These are phyloP conservation scores for Hypoxylon cercidicola DNA, from an alignment of 495 filamentous ascomycete species.

Conservation along the genomic window DNA sequence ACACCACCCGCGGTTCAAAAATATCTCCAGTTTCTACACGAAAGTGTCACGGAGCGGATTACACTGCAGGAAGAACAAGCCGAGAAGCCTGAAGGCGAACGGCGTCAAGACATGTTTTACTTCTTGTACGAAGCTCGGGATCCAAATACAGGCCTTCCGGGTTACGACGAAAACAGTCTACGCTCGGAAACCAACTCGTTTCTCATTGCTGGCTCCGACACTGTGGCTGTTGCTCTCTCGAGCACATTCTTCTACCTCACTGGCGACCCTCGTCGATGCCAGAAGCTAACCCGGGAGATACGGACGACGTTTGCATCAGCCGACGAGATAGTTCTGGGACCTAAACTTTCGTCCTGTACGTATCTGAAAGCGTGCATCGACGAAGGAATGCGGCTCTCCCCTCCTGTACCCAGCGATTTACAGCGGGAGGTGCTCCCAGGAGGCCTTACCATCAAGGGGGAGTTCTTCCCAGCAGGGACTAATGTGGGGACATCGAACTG, in stretches of 20 bases:
- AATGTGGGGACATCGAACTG: conserved; percentile 66
- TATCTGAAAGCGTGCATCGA: conserved; percentile 74
- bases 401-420: conserved; percentile 62
- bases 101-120: conserved; percentile 49
- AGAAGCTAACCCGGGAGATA: conserved; percentile 58
- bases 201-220: conserved; percentile 43
- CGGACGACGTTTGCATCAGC: conserved; percentile 53
- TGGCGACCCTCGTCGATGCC: conserved; percentile 48
- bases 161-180: conserved; percentile 33
- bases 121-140: conserved; percentile 46
- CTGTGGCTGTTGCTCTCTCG: conserved; percentile 60
- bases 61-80: conserved; percentile 12
- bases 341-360: conserved; percentile 39
- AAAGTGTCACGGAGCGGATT: conserved; percentile 27
- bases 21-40: conserved; percentile 27
- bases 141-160: conserved; percentile 38
- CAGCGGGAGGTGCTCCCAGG: conserved; percentile 66
- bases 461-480: conserved; percentile 62
- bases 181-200: conserved; percentile 40
- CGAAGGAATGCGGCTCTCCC: conserved; percentile 70
- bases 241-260: conserved; percentile 63
- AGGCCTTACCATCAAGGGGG: conserved; percentile 62
- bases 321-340: conserved; percentile 57
- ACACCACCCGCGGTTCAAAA: not conserved
- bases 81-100: conserved; percentile 8